Conservation (phyloP, 2,329 filamentous ascomycete species). For the Scedosporium dehoogii region DNA sequence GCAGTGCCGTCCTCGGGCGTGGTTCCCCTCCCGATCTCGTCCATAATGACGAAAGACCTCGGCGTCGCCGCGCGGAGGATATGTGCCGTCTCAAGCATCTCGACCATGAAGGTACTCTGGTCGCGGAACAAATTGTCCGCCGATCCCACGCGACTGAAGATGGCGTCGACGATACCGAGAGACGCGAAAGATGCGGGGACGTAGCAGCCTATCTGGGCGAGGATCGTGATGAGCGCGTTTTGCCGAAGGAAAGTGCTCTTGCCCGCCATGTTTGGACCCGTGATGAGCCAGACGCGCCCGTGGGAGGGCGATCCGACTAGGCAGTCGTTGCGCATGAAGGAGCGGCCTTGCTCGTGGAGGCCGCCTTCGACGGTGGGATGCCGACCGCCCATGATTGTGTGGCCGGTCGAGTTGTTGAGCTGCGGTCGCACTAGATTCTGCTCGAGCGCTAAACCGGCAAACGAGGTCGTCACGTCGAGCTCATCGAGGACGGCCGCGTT, state of each 20-base stretch:
- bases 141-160: constrained; percentile 87
- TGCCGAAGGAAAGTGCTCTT: constrained; percentile 95
- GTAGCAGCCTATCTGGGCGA: constrained; percentile 87
- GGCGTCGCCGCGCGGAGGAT: constrained; percentile 80
- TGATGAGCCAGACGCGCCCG: constrained; percentile 57
- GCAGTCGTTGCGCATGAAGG: constrained; percentile 81
- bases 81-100: constrained; percentile 92
- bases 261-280: constrained; percentile 95
- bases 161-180: constrained; percentile 86
- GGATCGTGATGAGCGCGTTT: constrained; percentile 86
- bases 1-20: constrained; percentile 87
- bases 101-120: constrained; percentile 98
- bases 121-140: constrained; percentile 91
- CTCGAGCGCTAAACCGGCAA: constrained; percentile 68
- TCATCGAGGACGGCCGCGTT: constrained; percentile 91
- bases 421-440: constrained; percentile 64
- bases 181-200: constrained; percentile 82
- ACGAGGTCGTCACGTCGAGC: constrained; percentile 80
- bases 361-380: constrained; percentile 89
- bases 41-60: constrained; percentile 92
- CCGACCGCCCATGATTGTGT: constrained; percentile 74
- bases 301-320: constrained; percentile 59
- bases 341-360: constrained; percentile 66
- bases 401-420: constrained; percentile 53
- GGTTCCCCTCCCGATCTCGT: constrained; percentile 91